Percentiles rank a stretch among this genome's conserved stretches.
Conservation (phyloP, 805 yeast genomes). For the Candida multigemmis region DNA sequence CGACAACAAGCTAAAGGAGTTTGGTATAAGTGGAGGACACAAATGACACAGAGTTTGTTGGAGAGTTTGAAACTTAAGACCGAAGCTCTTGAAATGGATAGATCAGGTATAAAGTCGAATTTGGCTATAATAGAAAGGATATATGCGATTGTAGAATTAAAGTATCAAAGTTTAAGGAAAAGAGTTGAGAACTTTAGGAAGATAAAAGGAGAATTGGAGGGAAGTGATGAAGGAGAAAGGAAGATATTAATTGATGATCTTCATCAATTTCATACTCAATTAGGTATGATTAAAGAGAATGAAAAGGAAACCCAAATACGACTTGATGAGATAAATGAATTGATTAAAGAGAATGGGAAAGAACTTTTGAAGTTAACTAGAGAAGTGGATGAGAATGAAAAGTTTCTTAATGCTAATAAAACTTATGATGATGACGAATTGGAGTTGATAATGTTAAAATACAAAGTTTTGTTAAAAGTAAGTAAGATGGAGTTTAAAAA, state of each 20-base stretch:
- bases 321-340: conserved; percentile 1
- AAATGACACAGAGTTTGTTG: conserved; percentile 37
- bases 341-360: conserved; percentile 2
- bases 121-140: too few relatives aligned
- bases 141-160: too few relatives aligned
- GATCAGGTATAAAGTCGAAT: conserved; percentile 5
- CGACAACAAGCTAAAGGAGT: conserved; percentile 43
- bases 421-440: conserved; percentile 13
- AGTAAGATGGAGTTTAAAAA: conserved; percentile 12
- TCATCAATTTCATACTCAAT: conserved; percentile 4
- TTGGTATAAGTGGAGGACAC: conserved; percentile 59
- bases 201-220: conserved; percentile 3
- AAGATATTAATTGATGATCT: conserved; percentile 4
- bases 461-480: conserved; percentile 15
- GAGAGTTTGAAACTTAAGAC: too few relatives aligned
- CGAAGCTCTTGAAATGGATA: conserved; percentile 12
- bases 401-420: conserved; percentile 5
- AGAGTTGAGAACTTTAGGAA: conserved; percentile 3
- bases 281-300: conserved; percentile 4
- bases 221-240: conserved; percentile 2
- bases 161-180: too few relatives aligned
- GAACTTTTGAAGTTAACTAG: conserved; percentile 2
- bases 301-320: conserved; percentile 7
- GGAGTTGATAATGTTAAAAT: conserved; percentile 9
- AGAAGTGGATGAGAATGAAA: conserved; percentile 4